These are phyloP conservation scores for Arthroderma sp. DNA, from an alignment of 2,329 filamentous ascomycete genomes.

Conservation along the genomic window DNA sequence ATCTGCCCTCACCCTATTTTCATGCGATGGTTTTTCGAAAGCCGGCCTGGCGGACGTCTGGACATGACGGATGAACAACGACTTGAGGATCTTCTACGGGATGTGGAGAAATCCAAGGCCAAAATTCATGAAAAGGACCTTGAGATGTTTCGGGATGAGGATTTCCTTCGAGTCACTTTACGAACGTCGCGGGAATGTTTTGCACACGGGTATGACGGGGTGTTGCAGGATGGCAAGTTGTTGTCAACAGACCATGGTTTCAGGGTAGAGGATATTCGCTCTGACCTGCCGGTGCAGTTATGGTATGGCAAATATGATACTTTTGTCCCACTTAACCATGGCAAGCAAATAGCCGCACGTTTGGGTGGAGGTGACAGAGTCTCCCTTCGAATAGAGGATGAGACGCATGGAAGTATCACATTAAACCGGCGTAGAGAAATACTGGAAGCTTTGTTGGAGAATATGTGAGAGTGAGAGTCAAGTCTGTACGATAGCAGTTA, in stretches of 20 bases:
- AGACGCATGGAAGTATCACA: conserved; percentile 18
- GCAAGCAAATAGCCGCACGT: conserved; percentile 18
- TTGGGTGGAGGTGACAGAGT: conserved; percentile 19
- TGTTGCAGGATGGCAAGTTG: conserved; percentile 19
- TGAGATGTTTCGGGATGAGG: conserved; percentile 13
- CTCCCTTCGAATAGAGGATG: conserved; percentile 19
- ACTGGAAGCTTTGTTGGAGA: too few relatives aligned
- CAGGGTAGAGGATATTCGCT: conserved; percentile 21
- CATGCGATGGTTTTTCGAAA: conserved; percentile 17
- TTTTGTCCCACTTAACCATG: conserved; percentile 23
- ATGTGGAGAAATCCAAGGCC: background rate
- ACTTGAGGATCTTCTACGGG: conserved; percentile 12
- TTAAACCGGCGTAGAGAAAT: too few relatives aligned
- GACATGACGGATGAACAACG: conserved; percentile 23
- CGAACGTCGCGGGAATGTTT: conserved; percentile 15
- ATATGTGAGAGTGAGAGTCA: too few relatives aligned
- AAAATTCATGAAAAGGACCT: conserved; percentile 14
- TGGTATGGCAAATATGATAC: conserved; percentile 25
- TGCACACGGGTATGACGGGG: conserved; percentile 19
- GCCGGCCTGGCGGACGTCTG: conserved; percentile 15
- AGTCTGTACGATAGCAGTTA: too few relatives aligned
- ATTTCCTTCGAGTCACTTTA: conserved; percentile 14
- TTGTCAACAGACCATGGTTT: conserved; percentile 21
- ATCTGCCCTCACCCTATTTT: conserved; percentile 11
- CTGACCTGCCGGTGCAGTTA: conserved; percentile 23